These are phyloP conservation scores for Claviceps paspali DNA, from an alignment of 2,329 filamentous ascomycete species.

Conservation along the genomic window DNA sequence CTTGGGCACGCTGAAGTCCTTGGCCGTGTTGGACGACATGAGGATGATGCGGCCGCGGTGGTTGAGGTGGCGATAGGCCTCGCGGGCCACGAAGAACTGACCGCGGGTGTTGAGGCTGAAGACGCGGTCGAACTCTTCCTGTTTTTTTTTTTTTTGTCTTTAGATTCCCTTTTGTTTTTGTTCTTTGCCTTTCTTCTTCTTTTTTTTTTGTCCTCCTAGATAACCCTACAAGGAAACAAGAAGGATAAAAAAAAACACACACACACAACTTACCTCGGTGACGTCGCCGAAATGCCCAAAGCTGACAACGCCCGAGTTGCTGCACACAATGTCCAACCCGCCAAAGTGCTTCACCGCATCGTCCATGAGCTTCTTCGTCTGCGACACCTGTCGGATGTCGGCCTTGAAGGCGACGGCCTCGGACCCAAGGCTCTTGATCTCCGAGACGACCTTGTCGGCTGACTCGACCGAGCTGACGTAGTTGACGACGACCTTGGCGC, in stretches of 20 bases:
- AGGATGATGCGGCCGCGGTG: constrained; percentile 55
- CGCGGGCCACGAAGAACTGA: constrained; percentile 58
- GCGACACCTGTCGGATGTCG: constrained; percentile 47
- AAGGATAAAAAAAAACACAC: too few relatives aligned
- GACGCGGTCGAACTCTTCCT: constrained; percentile 58
- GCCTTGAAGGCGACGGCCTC: constrained; percentile 51
- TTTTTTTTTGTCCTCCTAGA: too few relatives aligned
- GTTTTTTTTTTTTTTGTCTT: not conserved
- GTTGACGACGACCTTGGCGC: constrained; percentile 43
- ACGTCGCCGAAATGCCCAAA: not conserved
- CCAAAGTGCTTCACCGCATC: constrained; percentile 48
- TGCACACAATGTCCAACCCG: constrained; percentile 54
- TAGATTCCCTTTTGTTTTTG: not conserved
- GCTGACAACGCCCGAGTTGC: constrained; percentile 38
- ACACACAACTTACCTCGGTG: not conserved
- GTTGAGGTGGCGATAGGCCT: constrained; percentile 55
- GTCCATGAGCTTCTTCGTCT: constrained; percentile 49
- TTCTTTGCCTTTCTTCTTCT: too few relatives aligned
- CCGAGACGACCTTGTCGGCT: constrained; percentile 39
- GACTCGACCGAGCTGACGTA: constrained; percentile 41
- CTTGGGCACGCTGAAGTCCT: constrained; percentile 52
- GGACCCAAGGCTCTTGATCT: constrained; percentile 39
- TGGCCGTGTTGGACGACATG: constrained; percentile 55
- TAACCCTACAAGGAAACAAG: too few relatives aligned
- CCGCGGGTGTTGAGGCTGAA: constrained; percentile 54